These are phyloP conservation scores for Fragilaria radians DNA, from an alignment of 108 stramenopile species.

Conservation along the genomic window DNA sequence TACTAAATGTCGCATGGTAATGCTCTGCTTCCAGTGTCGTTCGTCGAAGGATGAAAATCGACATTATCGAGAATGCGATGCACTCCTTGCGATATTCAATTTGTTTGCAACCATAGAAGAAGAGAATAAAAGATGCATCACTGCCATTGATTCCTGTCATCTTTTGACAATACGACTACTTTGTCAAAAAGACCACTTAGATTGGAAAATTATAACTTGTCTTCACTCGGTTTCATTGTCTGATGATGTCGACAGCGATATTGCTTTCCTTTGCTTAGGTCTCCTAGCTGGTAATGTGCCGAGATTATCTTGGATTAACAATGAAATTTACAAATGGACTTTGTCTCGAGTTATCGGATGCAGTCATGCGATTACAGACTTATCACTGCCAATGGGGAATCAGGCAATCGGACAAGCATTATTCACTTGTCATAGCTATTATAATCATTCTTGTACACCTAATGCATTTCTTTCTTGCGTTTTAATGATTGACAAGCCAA, in stretches of 20 bases:
- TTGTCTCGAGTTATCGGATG: slow-evolving; percentile 25
- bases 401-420: slow-evolving; percentile 26
- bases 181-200: background rate
- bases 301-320: too few species aligned
- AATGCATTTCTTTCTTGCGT: slow-evolving; percentile 33
- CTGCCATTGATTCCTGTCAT: slow-evolving; percentile 2
- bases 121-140: background rate
- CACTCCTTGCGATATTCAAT: background rate
- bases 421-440: slow-evolving; percentile 30
- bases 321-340: background rate
- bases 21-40: background rate
- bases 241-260: background rate
- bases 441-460: slow-evolving; percentile 36
- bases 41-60: background rate
- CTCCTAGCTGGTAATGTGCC: too few species aligned
- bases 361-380: slow-evolving; percentile 27
- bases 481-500: background rate
- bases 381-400: slow-evolving; percentile 17
- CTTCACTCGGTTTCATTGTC: background rate
- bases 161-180: slow-evolving; percentile 16
- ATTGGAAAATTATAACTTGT: background rate
- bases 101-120: background rate
- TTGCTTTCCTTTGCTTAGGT: too few species aligned
- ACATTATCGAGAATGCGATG: background rate
- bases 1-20: background rate